Evolutionary conservation across 129 eudicot genomes (phyloP), one percentile per base, ranked within the genome.

Genomic region (Cynara cardunculus): DNA sequence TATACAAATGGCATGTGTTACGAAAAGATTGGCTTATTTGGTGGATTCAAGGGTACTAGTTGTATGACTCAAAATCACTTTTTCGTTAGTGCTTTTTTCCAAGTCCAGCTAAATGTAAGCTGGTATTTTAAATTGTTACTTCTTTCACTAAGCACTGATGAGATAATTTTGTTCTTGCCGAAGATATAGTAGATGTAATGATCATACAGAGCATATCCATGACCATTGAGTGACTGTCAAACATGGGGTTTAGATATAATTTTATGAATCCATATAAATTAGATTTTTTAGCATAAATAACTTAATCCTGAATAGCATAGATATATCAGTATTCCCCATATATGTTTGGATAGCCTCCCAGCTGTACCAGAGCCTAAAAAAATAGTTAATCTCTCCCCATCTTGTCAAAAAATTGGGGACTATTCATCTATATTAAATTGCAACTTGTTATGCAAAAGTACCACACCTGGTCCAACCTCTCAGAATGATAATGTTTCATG

Each of bases 91-190:
- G 18, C 2, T 27, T 1, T 65, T 12, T 39, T 22, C 46, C 65
- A 25, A 19, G 69, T 62, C 69, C 69, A 1, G 28, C 69, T 16
- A 62, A 62, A 62, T 41, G 35, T 73, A 41, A 73, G 7, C 27
- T 5, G 66, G 1, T 10, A 13, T 44, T n/a, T 74, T 13, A 41
- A 44, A 27, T 46, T 25, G 66, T 49, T 46, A 22, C 37, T 67
- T 77, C 66, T 78, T 39, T 78, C 27, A 25, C 34, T 66, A 67
- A 78, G 7, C 66, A 77, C 81, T 66, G 7, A 31, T 35, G 22
- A 21, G 25, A 25, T 19, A 18, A 44, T 12, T 44, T 44, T 73
- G 35, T 7, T 37, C 77, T 3, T 7, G 28, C 13, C 24, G 59
- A 24, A 13, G 62, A 73, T 41, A 27, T n/a, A 73, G 44, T 49